Conservation (phyloP, 2,329 filamentous ascomycete genomes). For the Daldinia sp. region DNA sequence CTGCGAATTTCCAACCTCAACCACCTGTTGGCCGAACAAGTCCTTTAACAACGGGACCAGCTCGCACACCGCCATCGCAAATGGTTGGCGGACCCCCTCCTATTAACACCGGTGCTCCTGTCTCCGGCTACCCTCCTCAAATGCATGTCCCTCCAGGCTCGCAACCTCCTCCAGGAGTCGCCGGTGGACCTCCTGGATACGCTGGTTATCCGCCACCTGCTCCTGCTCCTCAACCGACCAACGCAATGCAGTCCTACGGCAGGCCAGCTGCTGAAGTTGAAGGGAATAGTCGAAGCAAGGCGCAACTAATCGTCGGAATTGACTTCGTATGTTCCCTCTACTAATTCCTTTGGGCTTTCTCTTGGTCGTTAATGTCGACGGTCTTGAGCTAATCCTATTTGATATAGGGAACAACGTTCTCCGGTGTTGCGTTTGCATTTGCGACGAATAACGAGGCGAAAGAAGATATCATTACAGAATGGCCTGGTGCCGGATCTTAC, state of each 20-base stretch:
- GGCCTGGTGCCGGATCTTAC: conserved; percentile 96
- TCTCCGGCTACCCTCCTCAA: conserved; percentile 70
- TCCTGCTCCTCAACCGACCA: conserved; percentile 53
- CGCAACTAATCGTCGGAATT: conserved; percentile 97
- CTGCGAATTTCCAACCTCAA: conserved; percentile 65
- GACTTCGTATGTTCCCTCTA: conserved; percentile 80
- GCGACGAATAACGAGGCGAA: conserved; percentile 97
- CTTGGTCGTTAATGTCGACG: not conserved
- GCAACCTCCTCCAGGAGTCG: conserved; percentile 56
- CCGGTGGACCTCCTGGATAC: conserved; percentile 61
- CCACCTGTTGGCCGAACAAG: conserved; percentile 66
- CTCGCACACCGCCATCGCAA: conserved; percentile 69
- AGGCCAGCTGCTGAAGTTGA: conserved; percentile 80
- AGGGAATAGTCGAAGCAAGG: conserved; percentile 89
- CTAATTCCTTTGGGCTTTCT: not conserved
- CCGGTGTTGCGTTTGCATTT: conserved; percentile 96
- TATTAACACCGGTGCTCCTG: conserved; percentile 73
- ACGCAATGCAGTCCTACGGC: conserved; percentile 58
- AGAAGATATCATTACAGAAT: conserved; percentile 99
- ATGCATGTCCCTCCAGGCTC: conserved; percentile 59
- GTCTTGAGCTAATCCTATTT: conserved; percentile 41
- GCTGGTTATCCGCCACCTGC: conserved; percentile 63
- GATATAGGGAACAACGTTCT: conserved; percentile 91
- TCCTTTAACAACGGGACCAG: conserved; percentile 61
- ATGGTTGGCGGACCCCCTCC: conserved; percentile 74